A percentile compares a stretch with the other conserved stretches of the same genome.
These are phyloP conservation scores for Persicaria maculosa DNA, from an alignment of 148 eudicot species.

Conservation along the genomic window DNA sequence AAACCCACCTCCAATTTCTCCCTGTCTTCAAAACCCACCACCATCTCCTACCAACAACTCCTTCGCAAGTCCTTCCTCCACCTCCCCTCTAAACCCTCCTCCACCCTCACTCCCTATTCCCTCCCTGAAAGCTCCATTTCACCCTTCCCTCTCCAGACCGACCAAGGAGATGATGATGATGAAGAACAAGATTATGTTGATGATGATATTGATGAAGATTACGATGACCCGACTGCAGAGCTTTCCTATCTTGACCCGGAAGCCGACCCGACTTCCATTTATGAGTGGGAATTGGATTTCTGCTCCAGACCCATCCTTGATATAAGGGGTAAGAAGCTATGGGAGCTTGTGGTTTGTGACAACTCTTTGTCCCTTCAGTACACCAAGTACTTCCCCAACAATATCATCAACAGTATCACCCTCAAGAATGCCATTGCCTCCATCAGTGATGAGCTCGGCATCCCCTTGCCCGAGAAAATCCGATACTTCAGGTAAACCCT, in stretches of 20 bases:
- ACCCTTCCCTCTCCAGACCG: constrained; percentile 22
- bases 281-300: constrained; percentile 89
- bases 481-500: constrained; percentile 62
- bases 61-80: constrained; percentile 7
- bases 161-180: constrained; percentile 6
- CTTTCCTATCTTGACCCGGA: constrained; percentile 73
- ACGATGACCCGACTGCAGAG: constrained; percentile 81
- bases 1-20: constrained; percentile 34
- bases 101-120: constrained; percentile 23
- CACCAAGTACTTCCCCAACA: constrained; percentile 83
- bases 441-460: constrained; percentile 65
- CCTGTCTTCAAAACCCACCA: constrained; percentile 28
- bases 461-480: constrained; percentile 80
- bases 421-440: constrained; percentile 64
- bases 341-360: constrained; percentile 97
- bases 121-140: constrained; percentile 65
- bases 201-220: constrained; percentile 22
- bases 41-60: constrained; percentile 17
- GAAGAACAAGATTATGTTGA: neutral
- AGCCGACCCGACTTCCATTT: constrained; percentile 48
- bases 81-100: constrained; percentile 17
- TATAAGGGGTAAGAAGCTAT: constrained; percentile 83
- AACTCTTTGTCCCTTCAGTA: constrained; percentile 71
- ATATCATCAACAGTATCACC: constrained; percentile 86
- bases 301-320: constrained; percentile 97